Percentiles rank a stretch among this genome's conserved stretches.
Evolutionary conservation across 495 filamentous ascomycete genomes (phyloP).

Genomic region (Geopyxis carbonaria): DNA sequence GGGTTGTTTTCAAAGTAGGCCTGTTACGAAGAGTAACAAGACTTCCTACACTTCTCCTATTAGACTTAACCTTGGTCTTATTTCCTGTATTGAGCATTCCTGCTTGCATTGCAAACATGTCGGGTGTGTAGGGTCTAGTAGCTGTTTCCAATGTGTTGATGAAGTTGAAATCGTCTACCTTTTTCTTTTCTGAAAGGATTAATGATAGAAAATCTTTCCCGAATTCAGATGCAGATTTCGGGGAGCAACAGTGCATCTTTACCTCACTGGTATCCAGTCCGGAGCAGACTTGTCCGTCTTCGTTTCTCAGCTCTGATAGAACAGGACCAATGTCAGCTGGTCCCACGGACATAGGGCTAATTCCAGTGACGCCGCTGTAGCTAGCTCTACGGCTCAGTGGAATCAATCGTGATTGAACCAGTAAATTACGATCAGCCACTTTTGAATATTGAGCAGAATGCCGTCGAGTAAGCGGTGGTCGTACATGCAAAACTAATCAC

Average conservation of each 20-base stretch:
- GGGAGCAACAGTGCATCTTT: not conserved
- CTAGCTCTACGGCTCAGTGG: not conserved
- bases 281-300: too few species aligned
- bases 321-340: not conserved
- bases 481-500: not conserved
- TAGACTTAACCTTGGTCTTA: not conserved
- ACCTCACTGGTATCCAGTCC: too few species aligned
- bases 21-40: slow-evolving; percentile 4
- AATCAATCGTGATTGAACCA: not conserved
- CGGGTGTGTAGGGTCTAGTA: slow-evolving; percentile 18
- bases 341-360: slow-evolving; percentile 1
- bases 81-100: not conserved
- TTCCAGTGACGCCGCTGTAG: slow-evolving; percentile 6
- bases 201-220: not conserved
- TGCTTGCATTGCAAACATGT: slow-evolving; percentile 10
- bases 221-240: not conserved
- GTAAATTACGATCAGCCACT: not conserved
- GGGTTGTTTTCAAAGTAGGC: not conserved
- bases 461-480: slow-evolving; percentile 2
- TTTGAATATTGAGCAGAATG: slow-evolving; percentile 4
- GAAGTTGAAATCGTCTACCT: slow-evolving; percentile 12
- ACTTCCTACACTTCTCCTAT: slow-evolving; percentile 3
- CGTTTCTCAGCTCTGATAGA: not conserved
- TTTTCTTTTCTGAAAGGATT: slow-evolving; percentile 2
- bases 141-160: slow-evolving; percentile 15